A percentile compares a stretch with the other conserved stretches of the same genome.
phyloP scores from a whole-genome alignment of 768 basidiomycete species.

The Rubroboletus pulcherrimus region DNA sequence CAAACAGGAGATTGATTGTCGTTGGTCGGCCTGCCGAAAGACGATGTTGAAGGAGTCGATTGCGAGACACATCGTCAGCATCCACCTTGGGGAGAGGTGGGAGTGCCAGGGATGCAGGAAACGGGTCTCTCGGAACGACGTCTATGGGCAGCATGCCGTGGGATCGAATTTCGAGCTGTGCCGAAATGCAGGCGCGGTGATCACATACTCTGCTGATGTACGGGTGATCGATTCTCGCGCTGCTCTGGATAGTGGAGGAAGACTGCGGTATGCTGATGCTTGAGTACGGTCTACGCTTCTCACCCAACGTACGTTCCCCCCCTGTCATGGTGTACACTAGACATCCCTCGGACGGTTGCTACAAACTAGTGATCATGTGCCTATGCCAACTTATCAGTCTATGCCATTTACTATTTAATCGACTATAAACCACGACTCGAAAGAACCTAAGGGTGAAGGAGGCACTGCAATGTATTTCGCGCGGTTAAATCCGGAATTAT shows the following conservation, averaged over 20 bases:
- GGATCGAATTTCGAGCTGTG: slow-evolving; percentile 7
- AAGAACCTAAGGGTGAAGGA: no score
- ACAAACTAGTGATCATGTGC: no score
- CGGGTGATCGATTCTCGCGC: not conserved
- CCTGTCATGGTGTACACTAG: no score
- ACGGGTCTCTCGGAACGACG: slow-evolving; percentile 7
- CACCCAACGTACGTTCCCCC: no score
- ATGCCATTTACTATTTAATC: no score
- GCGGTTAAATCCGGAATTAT: no score
- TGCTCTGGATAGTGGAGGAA: slow-evolving; percentile 6
- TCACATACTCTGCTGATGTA: slow-evolving; percentile 6
- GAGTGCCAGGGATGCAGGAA: slow-evolving; percentile 16
- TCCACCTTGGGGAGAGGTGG: slow-evolving; percentile 18
- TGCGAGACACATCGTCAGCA: slow-evolving; percentile 11
- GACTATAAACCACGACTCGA: no score
- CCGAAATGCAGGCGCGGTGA: slow-evolving; percentile 1
- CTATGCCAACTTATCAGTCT: no score
- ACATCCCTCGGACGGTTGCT: no score
- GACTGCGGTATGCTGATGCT: not conserved
- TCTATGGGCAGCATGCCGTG: slow-evolving; percentile 2
- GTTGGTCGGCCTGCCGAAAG: slow-evolving; percentile 14
- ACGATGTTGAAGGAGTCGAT: slow-evolving; percentile 25
- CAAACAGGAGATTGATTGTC: slow-evolving; percentile 4
- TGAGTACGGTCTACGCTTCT: no score
- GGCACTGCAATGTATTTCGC: no score